These are phyloP conservation scores for Floccularia luteovirens DNA, from an alignment of 768 basidiomycete genomes.

Conservation along the genomic window DNA sequence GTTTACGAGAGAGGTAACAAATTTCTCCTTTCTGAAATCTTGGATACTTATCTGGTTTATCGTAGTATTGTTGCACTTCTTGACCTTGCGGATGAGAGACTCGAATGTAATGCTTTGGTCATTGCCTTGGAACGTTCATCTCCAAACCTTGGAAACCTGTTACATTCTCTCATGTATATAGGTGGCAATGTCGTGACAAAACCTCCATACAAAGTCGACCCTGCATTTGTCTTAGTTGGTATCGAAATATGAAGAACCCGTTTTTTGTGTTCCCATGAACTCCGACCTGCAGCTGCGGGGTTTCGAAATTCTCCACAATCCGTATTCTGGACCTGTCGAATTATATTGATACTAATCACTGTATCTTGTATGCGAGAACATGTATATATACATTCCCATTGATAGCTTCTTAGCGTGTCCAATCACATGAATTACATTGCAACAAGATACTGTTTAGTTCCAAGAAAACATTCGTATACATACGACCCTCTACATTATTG, in stretches of 20 bases:
- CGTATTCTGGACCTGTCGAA: too few relatives aligned
- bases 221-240: constrained; percentile 78
- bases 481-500: constrained; percentile 56
- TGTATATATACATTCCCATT: too few relatives aligned
- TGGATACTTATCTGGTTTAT: constrained; percentile 4
- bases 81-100: constrained; percentile 80
- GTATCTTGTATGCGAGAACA: too few relatives aligned
- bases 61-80: constrained; percentile 76
- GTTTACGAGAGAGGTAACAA: constrained; percentile 73
- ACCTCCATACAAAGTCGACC: constrained; percentile 68
- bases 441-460: too few relatives aligned
- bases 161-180: constrained; percentile 91
- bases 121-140: constrained; percentile 75
- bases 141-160: constrained; percentile 59
- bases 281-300: too few relatives aligned
- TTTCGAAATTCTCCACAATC: too few relatives aligned
- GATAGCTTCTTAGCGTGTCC: too few relatives aligned
- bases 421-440: too few relatives aligned
- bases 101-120: constrained; percentile 70
- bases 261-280: too few relatives aligned
- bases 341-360: too few relatives aligned
- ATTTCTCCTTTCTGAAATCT: constrained; percentile 3
- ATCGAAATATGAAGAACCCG: constrained; percentile 79
- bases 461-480: too few relatives aligned
- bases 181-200: constrained; percentile 81